Conservation (phyloP, 2,329 filamentous ascomycete species). For the Phaeophleospora eucalypticola region DNA sequence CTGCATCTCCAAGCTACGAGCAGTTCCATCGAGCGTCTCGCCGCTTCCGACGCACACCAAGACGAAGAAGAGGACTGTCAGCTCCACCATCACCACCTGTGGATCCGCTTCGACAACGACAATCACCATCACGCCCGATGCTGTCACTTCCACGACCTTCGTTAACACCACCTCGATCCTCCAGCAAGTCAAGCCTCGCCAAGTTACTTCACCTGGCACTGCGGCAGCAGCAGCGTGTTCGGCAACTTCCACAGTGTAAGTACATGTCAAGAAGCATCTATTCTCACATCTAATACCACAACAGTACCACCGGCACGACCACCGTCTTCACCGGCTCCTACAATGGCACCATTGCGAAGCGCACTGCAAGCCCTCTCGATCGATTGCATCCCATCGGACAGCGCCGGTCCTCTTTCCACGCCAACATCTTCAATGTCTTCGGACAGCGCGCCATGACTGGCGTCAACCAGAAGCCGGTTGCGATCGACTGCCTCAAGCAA, state of each 20-base stretch:
- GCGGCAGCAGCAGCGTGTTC: conserved; percentile 11
- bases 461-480: conserved; percentile 15
- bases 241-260: conserved; percentile 20
- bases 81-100: conserved; percentile 20
- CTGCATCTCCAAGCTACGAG: conserved; percentile 21
- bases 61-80: conserved; percentile 14
- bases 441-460: conserved; percentile 15
- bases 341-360: conserved; percentile 20
- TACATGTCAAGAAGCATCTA: background rate
- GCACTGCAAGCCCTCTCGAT: conserved; percentile 19
- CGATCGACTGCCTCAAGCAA: conserved; percentile 23
- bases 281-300: background rate
- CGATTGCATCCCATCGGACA: background rate
- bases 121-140: conserved; percentile 18
- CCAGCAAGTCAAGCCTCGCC: conserved; percentile 1
- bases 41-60: conserved; percentile 16
- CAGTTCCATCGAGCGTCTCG: conserved; percentile 2
- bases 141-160: conserved; percentile 11
- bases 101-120: conserved; percentile 14
- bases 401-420: background rate
- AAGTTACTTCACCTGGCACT: background rate
- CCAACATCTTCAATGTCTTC: conserved; percentile 15
- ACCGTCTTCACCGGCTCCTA: conserved; percentile 26
- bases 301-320: conserved; percentile 14
- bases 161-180: conserved; percentile 5